These are phyloP conservation scores for Penicillium samsonianum DNA, from an alignment of 495 filamentous ascomycete species.

Conservation along the genomic window DNA sequence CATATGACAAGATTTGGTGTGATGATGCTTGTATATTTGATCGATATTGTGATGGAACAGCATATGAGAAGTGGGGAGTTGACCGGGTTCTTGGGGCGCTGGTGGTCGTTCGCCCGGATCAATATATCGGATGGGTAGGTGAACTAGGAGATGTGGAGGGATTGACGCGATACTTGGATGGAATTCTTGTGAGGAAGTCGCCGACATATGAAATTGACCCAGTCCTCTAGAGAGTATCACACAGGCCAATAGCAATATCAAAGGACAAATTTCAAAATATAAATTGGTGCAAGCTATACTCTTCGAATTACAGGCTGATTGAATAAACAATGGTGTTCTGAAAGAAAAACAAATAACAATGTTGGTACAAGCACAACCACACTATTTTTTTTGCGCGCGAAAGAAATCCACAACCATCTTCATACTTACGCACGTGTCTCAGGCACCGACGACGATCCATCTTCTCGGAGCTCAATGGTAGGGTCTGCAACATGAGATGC, in stretches of 20 bases:
- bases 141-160: constrained; percentile 53
- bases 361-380: not conserved
- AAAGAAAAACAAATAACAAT: not conserved
- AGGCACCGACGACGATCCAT: constrained; percentile 11
- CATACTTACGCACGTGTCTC: not conserved
- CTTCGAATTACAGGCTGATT: not conserved
- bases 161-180: constrained; percentile 38
- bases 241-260: not conserved
- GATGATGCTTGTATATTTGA: constrained; percentile 63
- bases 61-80: constrained; percentile 63
- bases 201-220: not conserved
- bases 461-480: constrained; percentile 13
- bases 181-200: constrained; percentile 19
- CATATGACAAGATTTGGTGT: constrained; percentile 64
- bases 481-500: constrained; percentile 24
- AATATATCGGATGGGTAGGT: constrained; percentile 63
- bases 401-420: not conserved
- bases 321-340: not conserved
- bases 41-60: constrained; percentile 53
- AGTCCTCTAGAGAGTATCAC: not conserved
- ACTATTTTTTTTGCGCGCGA: no score
- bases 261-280: not conserved
- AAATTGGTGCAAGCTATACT: not conserved
- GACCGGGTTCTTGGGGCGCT: constrained; percentile 59
- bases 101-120: constrained; percentile 61